Conservation (phyloP, 2,329 filamentous ascomycete species). For the Apiospora kogelbergensis region DNA sequence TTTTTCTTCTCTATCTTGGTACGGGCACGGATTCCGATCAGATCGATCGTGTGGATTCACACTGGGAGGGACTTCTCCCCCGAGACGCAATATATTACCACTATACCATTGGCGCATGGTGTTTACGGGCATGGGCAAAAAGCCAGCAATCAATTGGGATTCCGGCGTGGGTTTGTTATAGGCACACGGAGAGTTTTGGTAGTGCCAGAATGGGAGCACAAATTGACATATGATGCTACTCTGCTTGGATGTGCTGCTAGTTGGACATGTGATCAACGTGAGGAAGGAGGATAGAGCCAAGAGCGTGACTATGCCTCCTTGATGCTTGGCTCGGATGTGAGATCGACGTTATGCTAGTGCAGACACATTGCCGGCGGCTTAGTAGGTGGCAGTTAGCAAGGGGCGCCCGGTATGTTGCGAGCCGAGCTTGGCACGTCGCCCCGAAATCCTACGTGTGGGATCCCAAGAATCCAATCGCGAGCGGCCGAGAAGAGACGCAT, state of each 20-base stretch:
- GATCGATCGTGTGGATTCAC: background rate
- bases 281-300: background rate
- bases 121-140: background rate
- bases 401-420: background rate
- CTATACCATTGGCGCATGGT: background rate
- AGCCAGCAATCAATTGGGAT: background rate
- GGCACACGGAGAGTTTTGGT: background rate
- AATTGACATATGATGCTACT: background rate
- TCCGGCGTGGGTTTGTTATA: background rate
- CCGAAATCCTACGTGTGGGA: background rate
- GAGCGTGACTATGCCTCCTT: background rate
- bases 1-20: background rate
- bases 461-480: background rate
- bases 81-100: background rate
- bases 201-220: background rate
- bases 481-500: background rate
- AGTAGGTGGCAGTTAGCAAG: too few species aligned
- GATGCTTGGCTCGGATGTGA: background rate
- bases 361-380: background rate
- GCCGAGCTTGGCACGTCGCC: background rate
- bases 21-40: background rate
- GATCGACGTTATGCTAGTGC: background rate
- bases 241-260: too few species aligned
- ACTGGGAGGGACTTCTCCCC: background rate
- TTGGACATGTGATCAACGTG: background rate